Conservation (phyloP, 2,329 filamentous ascomycete species). For the Biscogniauxia marginata region DNA sequence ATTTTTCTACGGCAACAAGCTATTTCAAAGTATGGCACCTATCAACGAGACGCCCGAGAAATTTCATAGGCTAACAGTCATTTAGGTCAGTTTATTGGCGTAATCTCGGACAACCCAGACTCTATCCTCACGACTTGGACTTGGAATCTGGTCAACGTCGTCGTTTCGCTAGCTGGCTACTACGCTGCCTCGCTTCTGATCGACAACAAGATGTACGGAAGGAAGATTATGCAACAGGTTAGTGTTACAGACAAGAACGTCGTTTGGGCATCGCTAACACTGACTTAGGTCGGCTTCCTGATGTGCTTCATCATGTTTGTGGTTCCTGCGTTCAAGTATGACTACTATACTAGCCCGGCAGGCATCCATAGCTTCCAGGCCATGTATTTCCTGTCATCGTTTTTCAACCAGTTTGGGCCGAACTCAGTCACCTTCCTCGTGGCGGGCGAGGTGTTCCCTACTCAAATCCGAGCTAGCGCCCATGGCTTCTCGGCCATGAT, state of each 20-base stretch:
- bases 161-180: slow-evolving; percentile 83
- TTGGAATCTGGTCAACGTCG: slow-evolving; percentile 90
- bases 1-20: slow-evolving; percentile 99
- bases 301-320: slow-evolving; percentile 93
- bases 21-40: slow-evolving; percentile 68
- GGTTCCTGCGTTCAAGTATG: slow-evolving; percentile 82
- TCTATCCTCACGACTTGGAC: slow-evolving; percentile 86
- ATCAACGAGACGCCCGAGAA: too few species aligned
- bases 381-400: slow-evolving; percentile 97
- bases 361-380: slow-evolving; percentile 89
- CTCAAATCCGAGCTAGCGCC: slow-evolving; percentile 85
- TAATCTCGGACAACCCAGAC: slow-evolving; percentile 66
- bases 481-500: slow-evolving; percentile 93
- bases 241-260: too few species aligned
- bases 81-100: slow-evolving; percentile 71
- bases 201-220: slow-evolving; percentile 94
- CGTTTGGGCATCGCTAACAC: too few species aligned
- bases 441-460: slow-evolving; percentile 94
- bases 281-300: too few species aligned
- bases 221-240: slow-evolving; percentile 93
- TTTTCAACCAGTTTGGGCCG: slow-evolving; percentile 99
- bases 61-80: slow-evolving; percentile 7
- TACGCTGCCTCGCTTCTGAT: slow-evolving; percentile 86
- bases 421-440: slow-evolving; percentile 97
- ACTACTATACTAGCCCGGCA: slow-evolving; percentile 71